These are phyloP conservation scores for Hypholoma fasciculare DNA, from an alignment of 768 basidiomycete species.

Conservation along the genomic window DNA sequence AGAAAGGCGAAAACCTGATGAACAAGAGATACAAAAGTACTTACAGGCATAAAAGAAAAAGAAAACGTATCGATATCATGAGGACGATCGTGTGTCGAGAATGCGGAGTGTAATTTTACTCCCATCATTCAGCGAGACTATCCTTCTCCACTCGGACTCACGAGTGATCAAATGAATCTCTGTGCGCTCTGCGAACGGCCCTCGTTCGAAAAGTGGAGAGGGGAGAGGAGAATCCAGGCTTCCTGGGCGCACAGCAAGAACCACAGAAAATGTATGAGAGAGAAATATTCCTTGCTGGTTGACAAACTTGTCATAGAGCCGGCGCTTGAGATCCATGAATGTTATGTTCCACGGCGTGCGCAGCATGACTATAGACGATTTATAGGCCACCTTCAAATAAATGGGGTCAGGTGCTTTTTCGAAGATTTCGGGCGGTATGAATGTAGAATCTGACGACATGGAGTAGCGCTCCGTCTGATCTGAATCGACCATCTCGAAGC, in stretches of 20 bases:
- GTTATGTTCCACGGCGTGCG: constrained; percentile 47
- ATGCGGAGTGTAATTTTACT: constrained; percentile 61
- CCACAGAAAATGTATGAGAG: constrained; percentile 54
- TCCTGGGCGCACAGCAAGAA: constrained; percentile 42
- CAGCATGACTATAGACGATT: constrained; percentile 62
- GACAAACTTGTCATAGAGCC: constrained; percentile 68
- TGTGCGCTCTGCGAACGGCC: constrained; percentile 29
- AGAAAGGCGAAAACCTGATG: no score
- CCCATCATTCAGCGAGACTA: constrained; percentile 40
- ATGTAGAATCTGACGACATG: neutral
- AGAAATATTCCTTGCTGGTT: constrained; percentile 58
- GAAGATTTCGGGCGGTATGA: neutral
- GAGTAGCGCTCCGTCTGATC: neutral
- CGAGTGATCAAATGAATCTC: constrained; percentile 50
- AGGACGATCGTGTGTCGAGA: constrained; percentile 34
- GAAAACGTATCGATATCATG: no score
- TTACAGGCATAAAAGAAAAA: no score
- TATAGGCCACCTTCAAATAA: constrained; percentile 64
- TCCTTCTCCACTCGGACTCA: constrained; percentile 62
- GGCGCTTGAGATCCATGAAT: constrained; percentile 54
- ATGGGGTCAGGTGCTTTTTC: constrained; percentile 25
- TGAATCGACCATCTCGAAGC: constrained; percentile 8
- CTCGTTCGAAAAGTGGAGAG: constrained; percentile 31
- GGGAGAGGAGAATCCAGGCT: neutral
- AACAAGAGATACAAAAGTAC: no score